Conservation (phyloP, 2,329 filamentous ascomycete genomes). For the Aschersonia sp. region DNA sequence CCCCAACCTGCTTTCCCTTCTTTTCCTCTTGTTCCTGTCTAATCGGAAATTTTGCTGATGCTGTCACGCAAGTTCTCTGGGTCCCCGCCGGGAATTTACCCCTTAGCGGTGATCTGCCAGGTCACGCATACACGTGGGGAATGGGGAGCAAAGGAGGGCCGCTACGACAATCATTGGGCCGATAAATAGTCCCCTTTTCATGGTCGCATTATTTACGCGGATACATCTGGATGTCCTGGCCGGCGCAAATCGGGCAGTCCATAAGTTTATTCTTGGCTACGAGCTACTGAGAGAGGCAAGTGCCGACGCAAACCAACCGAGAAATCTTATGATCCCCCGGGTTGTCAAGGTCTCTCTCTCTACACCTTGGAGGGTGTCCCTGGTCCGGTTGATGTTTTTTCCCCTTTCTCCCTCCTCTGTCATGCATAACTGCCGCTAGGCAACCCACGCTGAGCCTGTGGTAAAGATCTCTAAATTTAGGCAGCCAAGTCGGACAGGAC, state of each 20-base stretch:
- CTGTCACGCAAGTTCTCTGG: background rate
- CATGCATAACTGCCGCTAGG: no score
- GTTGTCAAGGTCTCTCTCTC: no score
- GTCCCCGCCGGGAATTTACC: background rate
- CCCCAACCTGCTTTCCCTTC: background rate
- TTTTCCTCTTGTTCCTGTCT: background rate
- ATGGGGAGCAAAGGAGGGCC: background rate
- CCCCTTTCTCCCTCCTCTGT: no score
- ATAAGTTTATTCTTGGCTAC: no score
- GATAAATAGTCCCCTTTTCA: background rate
- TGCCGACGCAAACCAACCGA: no score
- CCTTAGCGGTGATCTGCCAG: background rate
- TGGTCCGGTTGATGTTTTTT: no score
- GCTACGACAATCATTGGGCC: background rate
- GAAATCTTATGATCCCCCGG: no score
- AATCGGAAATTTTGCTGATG: background rate
- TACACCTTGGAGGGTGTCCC: no score
- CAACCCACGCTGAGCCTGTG: no score
- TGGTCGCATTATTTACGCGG: background rate
- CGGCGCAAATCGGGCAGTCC: background rate
- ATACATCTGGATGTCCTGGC: background rate
- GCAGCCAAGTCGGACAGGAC: no score
- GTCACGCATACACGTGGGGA: background rate
- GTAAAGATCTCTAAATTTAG: no score
- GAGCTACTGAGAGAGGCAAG: no score